Percentiles rank a stretch among this genome's conserved stretches.
phyloP scores from a whole-genome alignment of 768 basidiomycete genomes.

The Phylloporus sp. region DNA sequence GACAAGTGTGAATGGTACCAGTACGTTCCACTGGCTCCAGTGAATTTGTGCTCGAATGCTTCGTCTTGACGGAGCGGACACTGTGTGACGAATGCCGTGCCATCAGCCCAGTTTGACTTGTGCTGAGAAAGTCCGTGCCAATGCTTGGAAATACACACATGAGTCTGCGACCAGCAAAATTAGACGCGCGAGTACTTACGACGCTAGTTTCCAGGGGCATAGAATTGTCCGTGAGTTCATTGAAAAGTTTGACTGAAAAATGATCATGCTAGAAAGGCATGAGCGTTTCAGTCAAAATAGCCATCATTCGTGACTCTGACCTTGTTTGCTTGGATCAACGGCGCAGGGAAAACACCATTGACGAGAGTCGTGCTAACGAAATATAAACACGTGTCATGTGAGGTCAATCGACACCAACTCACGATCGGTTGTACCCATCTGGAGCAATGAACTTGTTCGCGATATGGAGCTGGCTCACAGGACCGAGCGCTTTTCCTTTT shows the following conservation, averaged over 20 bases:
- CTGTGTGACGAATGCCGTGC: neutral
- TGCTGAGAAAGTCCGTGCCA: slow-evolving; percentile 1
- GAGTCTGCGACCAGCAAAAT: slow-evolving; percentile 12
- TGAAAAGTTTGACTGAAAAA: neutral
- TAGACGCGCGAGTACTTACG: slow-evolving; percentile 12
- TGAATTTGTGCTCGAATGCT: slow-evolving; percentile 36
- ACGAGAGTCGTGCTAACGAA: neutral
- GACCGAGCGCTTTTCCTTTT: too few relatives aligned
- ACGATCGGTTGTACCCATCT: slow-evolving; percentile 40
- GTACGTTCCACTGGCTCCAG: slow-evolving; percentile 32
- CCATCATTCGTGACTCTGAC: neutral
- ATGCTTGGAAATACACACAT: neutral
- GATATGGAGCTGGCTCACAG: slow-evolving; percentile 26
- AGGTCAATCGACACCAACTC: neutral
- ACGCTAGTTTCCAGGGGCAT: slow-evolving; percentile 46
- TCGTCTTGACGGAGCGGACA: slow-evolving; percentile 18
- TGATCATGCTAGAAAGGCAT: neutral
- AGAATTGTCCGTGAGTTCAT: slow-evolving; percentile 31
- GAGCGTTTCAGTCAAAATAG: neutral
- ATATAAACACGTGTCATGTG: neutral
- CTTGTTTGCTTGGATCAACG: slow-evolving; percentile 39
- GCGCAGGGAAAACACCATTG: slow-evolving; percentile 32
- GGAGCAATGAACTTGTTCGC: slow-evolving; percentile 37
- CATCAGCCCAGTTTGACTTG: slow-evolving; percentile 4
- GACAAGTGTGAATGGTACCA: slow-evolving; percentile 35